phyloP scores from a whole-genome alignment of 2,329 filamentous ascomycete species.

The Lachnum nothofagi region DNA sequence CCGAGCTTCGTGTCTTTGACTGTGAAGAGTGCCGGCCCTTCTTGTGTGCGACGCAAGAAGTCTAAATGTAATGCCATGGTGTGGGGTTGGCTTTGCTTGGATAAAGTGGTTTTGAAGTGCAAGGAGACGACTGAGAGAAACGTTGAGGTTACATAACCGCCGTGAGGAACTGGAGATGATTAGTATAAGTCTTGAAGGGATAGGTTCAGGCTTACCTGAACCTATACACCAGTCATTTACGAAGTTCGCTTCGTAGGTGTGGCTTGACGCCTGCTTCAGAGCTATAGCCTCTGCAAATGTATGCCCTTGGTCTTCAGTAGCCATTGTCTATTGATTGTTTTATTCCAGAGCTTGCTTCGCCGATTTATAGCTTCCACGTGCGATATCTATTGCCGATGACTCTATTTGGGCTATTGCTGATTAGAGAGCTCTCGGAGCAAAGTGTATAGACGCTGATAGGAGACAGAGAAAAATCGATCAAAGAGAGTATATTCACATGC shows the following conservation, averaged over 20 bases:
- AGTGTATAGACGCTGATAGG: too few species aligned
- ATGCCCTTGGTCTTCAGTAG: conserved; percentile 3
- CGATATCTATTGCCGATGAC: too few species aligned
- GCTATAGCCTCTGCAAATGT: conserved; percentile 45
- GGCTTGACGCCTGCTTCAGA: conserved; percentile 44
- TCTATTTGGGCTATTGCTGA: too few species aligned
- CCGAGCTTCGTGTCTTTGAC: conserved; percentile 62
- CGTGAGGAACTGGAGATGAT: conserved; percentile 58
- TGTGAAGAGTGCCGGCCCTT: conserved; percentile 51
- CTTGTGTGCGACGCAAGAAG: conserved; percentile 59
- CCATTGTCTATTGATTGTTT: conserved; percentile 2
- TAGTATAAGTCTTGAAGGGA: conserved; percentile 2
- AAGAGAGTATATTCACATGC: too few species aligned
- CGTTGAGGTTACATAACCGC: conserved; percentile 61
- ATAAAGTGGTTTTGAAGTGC: conserved; percentile 55
- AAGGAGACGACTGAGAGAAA: conserved; percentile 54
- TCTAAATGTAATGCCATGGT: conserved; percentile 60
- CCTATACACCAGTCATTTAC: conserved; percentile 61
- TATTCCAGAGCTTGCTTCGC: too few species aligned
- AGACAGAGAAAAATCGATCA: too few species aligned
- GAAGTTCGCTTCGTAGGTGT: conserved; percentile 54
- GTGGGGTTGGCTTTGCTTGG: conserved; percentile 54
- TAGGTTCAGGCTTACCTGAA: conserved; percentile 41
- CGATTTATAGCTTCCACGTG: too few species aligned
- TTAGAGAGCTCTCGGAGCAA: too few species aligned